A percentile compares a stretch with the other conserved stretches of the same genome.
Conservation (phyloP, 495 filamentous ascomycete species). For the Tuber microsphaerosporum region DNA sequence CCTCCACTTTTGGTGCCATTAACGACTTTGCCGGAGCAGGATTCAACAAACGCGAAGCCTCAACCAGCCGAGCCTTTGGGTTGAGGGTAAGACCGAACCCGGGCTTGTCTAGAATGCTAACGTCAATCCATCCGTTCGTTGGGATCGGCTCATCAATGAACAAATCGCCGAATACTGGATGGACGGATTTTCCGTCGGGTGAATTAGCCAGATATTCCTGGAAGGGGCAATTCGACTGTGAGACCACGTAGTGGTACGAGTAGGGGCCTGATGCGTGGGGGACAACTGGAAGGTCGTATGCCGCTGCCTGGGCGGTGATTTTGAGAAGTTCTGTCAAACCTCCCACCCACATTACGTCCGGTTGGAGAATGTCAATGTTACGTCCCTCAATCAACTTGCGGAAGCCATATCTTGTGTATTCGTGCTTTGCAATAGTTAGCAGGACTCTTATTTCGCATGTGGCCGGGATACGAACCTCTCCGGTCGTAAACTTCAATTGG, state of each 20-base stretch:
- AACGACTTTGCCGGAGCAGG: conserved; percentile 62
- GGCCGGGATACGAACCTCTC: conserved; percentile 49
- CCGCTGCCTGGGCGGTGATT: conserved; percentile 76
- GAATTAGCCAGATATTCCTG: conserved; percentile 93
- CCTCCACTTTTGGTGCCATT: conserved; percentile 37
- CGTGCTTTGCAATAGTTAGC: conserved; percentile 51
- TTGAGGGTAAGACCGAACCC: conserved; percentile 86
- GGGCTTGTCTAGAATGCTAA: conserved; percentile 74
- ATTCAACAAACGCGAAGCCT: conserved; percentile 61
- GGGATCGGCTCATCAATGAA: conserved; percentile 89
- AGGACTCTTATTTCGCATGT: no score
- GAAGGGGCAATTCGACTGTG: conserved; percentile 83
- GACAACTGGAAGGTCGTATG: conserved; percentile 90
- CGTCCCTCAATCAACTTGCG: conserved; percentile 86
- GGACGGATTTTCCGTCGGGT: conserved; percentile 75
- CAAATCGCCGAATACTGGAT: conserved; percentile 84
- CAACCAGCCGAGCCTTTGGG: conserved; percentile 67
- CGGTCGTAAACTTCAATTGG: conserved; percentile 86
- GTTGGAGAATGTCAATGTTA: conserved; percentile 87
- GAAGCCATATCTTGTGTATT: conserved; percentile 87
- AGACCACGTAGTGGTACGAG: conserved; percentile 90
- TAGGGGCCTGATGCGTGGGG: conserved; percentile 88
- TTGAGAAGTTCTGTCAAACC: conserved; percentile 87
- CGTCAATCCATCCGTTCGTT: conserved; percentile 67
- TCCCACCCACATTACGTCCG: conserved; percentile 94